Base-by-base conservation (phyloP, 1,139 yeast species). In the Scheffersomyces parashehatae region DNA sequence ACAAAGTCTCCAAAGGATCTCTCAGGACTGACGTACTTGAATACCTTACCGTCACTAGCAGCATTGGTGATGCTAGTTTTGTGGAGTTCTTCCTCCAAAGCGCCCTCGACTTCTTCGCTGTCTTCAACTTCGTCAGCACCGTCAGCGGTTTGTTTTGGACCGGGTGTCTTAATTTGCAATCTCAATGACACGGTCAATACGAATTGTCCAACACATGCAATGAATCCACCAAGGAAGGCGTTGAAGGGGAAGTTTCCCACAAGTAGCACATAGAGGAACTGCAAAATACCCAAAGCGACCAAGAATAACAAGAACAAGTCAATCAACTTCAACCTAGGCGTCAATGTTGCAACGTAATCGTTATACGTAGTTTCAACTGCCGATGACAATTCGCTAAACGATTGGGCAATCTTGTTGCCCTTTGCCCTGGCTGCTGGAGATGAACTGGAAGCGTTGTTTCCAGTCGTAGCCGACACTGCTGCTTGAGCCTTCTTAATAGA, bases 241-340 rank as follows among this genome's bases (percentile, higher is more conserved):
- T 93, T 93, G 77, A 95, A 93, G 15, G 99, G 99, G 75, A 85
- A 95, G 56, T 82, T 88, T 28, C 98, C 96, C 42, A 90, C 81
- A 12, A 90, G 51, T 33, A 85, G 52, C 48, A 88, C 88, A 62
- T 90, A 90, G 4, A 76, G 67, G 61, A 90, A 88, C 67, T 93
- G 98, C 38, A 88, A 66, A 2, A 80, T 69, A 0, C 97, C 99
- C 48, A 89, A 71, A 0, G 72, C 64, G 11, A 93, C 91, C 47
- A 93, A 68, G 54, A 88, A 90, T 24, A 65, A 79, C 60, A 93
- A 75, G 60, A 91, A 93, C 9, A 77, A 55, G 64, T 93, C 98
- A 59, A 93, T 85, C 45, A 90, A 70, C 63, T 81, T 77, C 51
- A 83, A 66, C 50, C 77, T 65, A 29, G 79, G 78, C 15, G 78